These are phyloP conservation scores for Lyophyllum shimeji DNA, from an alignment of 768 basidiomycete species.

Conservation along the genomic window DNA sequence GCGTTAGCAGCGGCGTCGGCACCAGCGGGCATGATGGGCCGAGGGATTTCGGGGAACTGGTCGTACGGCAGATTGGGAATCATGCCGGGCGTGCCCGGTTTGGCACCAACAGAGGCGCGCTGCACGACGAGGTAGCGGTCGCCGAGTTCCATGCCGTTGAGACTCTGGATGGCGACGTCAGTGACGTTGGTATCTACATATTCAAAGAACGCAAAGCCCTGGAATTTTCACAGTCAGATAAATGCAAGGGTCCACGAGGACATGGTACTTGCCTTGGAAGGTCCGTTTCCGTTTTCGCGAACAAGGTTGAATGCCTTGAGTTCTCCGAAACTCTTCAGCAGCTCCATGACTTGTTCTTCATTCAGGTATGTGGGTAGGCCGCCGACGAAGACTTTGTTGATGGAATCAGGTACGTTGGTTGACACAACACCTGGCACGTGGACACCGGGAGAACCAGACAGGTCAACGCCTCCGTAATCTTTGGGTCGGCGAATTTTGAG, in stretches of 20 bases:
- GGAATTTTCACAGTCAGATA: neutral
- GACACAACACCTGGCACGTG: slow-evolving; percentile 96
- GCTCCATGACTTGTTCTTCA: slow-evolving; percentile 98
- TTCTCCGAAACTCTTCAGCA: slow-evolving; percentile 96
- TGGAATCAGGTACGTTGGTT: slow-evolving; percentile 94
- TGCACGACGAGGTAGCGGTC: slow-evolving; percentile 96
- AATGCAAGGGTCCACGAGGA: neutral
- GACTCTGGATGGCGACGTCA: slow-evolving; percentile 92
- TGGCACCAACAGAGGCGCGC: slow-evolving; percentile 92
- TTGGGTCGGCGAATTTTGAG: slow-evolving; percentile 97
- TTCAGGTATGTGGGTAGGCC: slow-evolving; percentile 94
- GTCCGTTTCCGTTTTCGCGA: slow-evolving; percentile 85
- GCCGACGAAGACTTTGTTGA: slow-evolving; percentile 97
- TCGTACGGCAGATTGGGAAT: slow-evolving; percentile 75
- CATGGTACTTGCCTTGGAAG: slow-evolving; percentile 67
- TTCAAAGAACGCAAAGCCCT: slow-evolving; percentile 99
- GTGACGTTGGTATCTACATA: slow-evolving; percentile 89
- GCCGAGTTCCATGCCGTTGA: slow-evolving; percentile 97
- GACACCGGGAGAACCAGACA: slow-evolving; percentile 57
- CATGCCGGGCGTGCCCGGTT: slow-evolving; percentile 64
- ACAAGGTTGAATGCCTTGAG: slow-evolving; percentile 98
- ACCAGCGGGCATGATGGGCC: slow-evolving; percentile 86
- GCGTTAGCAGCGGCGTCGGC: slow-evolving; percentile 58
- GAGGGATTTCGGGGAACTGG: slow-evolving; percentile 79
- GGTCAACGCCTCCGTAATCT: slow-evolving; percentile 86